phyloP scores from a whole-genome alignment of 768 basidiomycete genomes.

The Dacryopinax spathularia region DNA sequence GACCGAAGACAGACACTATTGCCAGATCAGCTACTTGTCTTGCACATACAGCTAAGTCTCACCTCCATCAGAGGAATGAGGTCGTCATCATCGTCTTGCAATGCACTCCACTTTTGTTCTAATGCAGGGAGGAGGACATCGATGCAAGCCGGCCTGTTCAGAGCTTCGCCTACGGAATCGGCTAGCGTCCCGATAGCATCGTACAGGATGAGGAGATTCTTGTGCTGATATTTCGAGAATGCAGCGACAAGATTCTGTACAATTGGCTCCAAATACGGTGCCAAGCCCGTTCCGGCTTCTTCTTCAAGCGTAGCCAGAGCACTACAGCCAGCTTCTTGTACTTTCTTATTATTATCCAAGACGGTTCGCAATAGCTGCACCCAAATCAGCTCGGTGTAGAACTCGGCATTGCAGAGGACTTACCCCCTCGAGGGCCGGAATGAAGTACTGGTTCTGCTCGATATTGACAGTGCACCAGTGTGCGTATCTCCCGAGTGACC shows the following conservation, averaged over 20 bases:
- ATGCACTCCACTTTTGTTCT: conserved; percentile 74
- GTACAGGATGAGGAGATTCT: conserved; percentile 96
- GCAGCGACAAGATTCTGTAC: conserved; percentile 89
- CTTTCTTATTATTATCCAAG: conserved; percentile 93
- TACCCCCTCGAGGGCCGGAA: conserved; percentile 97
- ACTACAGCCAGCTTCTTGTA: conserved; percentile 97
- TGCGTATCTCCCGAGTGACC: conserved; percentile 97
- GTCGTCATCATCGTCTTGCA: conserved; percentile 84
- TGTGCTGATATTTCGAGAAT: conserved; percentile 97
- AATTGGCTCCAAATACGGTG: conserved; percentile 89
- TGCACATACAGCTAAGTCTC: conserved; percentile 13
- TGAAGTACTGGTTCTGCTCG: conserved; percentile 75
- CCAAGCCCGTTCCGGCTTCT: conserved; percentile 80
- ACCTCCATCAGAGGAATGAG: conserved; percentile 93
- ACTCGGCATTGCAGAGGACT: conserved; percentile 20
- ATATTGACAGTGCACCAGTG: conserved; percentile 83
- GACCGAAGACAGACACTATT: conserved; percentile 91
- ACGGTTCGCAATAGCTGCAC: conserved; percentile 91
- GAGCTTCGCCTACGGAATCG: conserved; percentile 80
- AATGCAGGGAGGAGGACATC: conserved; percentile 95
- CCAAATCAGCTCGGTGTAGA: neutral
- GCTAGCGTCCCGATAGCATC: conserved; percentile 98
- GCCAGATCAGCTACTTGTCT: conserved; percentile 6
- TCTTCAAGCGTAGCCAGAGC: conserved; percentile 98
- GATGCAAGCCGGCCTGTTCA: conserved; percentile 75